Base-by-base conservation (phyloP, 805 yeast genomes). In the Saccharomycopsis olivae region DNA sequence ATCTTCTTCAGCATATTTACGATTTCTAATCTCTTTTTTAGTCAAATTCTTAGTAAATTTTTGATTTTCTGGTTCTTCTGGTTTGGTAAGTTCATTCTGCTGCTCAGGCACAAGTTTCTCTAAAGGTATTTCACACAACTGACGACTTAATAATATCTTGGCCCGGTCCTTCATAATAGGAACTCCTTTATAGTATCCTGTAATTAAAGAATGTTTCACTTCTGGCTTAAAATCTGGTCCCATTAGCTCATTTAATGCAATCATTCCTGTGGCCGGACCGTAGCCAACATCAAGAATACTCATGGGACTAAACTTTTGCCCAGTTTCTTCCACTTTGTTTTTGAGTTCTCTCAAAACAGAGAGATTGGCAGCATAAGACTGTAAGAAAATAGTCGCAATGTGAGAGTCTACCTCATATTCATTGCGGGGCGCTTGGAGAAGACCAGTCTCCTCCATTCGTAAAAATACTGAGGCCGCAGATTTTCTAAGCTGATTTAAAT, bases 181-280 rank as follows among this genome's bases (percentile, higher is more conserved):
- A 95, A 88, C 86, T 30, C 76, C 79, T 30, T 51, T 64, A 30
- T 73, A 59, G 35, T 66, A 64, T 1, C 95, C 92, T 15, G 78
- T 64, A 14, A 88, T 69, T 18, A 79, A 82, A 0, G 83, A 76
- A 29, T 84, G 86, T 51, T 84, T 84, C 11, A 63, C 61, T 15
- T 60, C 61, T 0, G 94, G 86, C 15, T 59, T 55, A 60, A 71
- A 81, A 0, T 68, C 68, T 2, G 68, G 68, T 0, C 83, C 87
- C 75, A 85, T 73, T 1, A 88, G 51, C 51, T 87, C 95, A 53
- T 88, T 85, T 38, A 87, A 62, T 0, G 94, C 97, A 13, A 88
- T 60, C 65, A 92, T 75, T 2, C 96, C 96, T 0, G 94, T 79
- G 2, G 86, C 89, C 1, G 98, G 97, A 0, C 98, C 97, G 53